A percentile compares a stretch with the other conserved stretches of the same genome.
phyloP scores from a whole-genome alignment of 768 basidiomycete genomes.

The Hericium coralloides region DNA sequence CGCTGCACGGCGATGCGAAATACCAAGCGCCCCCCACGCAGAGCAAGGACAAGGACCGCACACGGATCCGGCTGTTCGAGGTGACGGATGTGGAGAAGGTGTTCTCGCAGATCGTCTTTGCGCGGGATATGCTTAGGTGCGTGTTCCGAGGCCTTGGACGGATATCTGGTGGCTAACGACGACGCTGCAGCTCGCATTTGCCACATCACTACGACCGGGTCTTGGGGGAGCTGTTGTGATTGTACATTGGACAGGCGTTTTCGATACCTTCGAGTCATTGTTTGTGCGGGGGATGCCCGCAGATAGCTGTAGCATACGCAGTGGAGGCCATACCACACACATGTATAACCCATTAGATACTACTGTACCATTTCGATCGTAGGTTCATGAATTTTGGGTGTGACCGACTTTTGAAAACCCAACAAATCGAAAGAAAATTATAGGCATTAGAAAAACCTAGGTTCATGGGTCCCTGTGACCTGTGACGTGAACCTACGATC shows the following conservation, averaged over 20 bases:
- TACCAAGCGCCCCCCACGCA: conserved; percentile 2
- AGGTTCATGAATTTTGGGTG: too few species aligned
- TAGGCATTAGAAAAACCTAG: too few species aligned
- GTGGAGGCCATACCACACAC: neutral
- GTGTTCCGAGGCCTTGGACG: conserved; percentile 15
- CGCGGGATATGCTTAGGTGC: conserved; percentile 74
- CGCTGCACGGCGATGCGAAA: conserved; percentile 17
- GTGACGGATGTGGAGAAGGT: conserved; percentile 69
- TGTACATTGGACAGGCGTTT: neutral
- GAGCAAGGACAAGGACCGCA: conserved; percentile 22
- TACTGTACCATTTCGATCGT: too few species aligned
- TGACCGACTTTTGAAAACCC: too few species aligned
- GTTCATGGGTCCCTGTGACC: too few species aligned
- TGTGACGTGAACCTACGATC: too few species aligned
- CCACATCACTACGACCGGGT: conserved; percentile 76
- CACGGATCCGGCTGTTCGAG: conserved; percentile 66
- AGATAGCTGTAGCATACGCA: neutral
- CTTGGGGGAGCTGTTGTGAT: conserved; percentile 46
- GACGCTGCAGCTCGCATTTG: conserved; percentile 51
- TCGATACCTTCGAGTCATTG: neutral
- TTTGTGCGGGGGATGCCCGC: too few species aligned
- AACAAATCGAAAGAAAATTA: too few species aligned
- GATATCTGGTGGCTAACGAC: neutral
- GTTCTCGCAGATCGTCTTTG: conserved; percentile 75
- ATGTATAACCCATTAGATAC: neutral